Base-by-base conservation (phyloP, 2,329 filamentous ascomycete genomes). In the Penicillium sp. region DNA sequence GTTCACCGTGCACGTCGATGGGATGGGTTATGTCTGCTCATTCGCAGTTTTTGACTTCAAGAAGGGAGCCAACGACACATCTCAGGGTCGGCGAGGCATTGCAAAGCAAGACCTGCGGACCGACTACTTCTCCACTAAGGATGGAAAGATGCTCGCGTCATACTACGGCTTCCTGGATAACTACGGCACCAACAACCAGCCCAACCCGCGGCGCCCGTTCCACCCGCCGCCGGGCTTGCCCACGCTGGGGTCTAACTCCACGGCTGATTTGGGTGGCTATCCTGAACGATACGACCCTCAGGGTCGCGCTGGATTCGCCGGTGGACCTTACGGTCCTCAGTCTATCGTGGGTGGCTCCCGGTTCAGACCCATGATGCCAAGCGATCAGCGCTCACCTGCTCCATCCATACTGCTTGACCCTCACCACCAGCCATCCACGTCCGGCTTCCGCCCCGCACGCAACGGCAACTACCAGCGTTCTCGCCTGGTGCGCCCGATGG, bases 1-100 rank as follows among this genome's bases (percentile, higher is more conserved):
- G 66, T 96, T 97, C 60, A 97, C 93, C 0, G 84, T 98, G 20
- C 91, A 98, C 60, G 92, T 98, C 13, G 93, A 98, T 64, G 93
- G 93, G 0, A 80, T 98, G 31, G 93, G 93, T 20, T 92, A 96
- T 58, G 89, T 97, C 9, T 98, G 93, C 70, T 96, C 92, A 1
- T 97, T 96, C 72, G 93, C 93, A 3, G 89, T 95, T 31, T 98
- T 98, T 63, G 89, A 96, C 56, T 97, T 97, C 73, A 91, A 95
- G 69, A 92, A 90, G 67, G 87, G 85, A 23, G 78, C 85, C 20
- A 78, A 81, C 42, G 78, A 78, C 56, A 71, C 73, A 35, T 69
- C 71, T n/a, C 72, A 73, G 58, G 57, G 55, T 27, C 64, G 59
- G n/a, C 61, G 56, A 27, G 64, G 62, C 6, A 60, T 64, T 51